Percentiles rank a stretch among this genome's conserved stretches.
phyloP scores from a whole-genome alignment of 106 monocot genomes.

The Ottelia alismoides region DNA sequence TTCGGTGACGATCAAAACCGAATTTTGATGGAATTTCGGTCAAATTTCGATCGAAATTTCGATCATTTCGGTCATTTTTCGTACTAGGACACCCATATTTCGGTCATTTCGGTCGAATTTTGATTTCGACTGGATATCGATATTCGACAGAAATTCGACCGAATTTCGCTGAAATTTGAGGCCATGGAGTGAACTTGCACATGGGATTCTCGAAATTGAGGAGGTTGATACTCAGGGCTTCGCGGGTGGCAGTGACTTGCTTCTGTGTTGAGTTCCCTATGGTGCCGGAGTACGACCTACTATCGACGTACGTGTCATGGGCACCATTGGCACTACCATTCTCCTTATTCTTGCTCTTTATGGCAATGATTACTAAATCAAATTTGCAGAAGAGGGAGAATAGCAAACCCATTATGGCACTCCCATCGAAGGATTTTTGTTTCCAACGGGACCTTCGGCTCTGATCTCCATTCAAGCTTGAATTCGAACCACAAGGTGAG shows the following conservation, averaged over 20 bases:
- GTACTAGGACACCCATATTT: too few species aligned
- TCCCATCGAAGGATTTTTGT: conserved; percentile 55
- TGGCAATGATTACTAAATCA: conserved; percentile 33
- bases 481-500: conserved; percentile 8
- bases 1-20: too few species aligned
- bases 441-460: conserved; percentile 28
- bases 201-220: conserved; percentile 73
- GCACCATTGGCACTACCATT: conserved; percentile 9
- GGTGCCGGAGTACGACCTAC: conserved; percentile 41
- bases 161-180: too few species aligned
- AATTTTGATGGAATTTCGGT: too few species aligned
- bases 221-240: conserved; percentile 64
- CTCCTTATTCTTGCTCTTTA: conserved; percentile 47
- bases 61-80: too few species aligned
- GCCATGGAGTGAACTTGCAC: conserved; percentile 35
- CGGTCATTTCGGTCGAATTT: too few species aligned
- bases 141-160: too few species aligned
- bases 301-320: conserved; percentile 40
- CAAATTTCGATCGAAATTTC: too few species aligned
- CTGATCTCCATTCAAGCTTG: conserved; percentile 24
- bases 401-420: conserved; percentile 48
- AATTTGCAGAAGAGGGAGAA: conserved; percentile 64
- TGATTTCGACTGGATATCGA: too few species aligned
- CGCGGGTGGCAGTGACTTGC: conserved; percentile 51
- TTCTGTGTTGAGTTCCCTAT: conserved; percentile 55